phyloP scores from a whole-genome alignment of 768 basidiomycete species.

The Russula brevipes region DNA sequence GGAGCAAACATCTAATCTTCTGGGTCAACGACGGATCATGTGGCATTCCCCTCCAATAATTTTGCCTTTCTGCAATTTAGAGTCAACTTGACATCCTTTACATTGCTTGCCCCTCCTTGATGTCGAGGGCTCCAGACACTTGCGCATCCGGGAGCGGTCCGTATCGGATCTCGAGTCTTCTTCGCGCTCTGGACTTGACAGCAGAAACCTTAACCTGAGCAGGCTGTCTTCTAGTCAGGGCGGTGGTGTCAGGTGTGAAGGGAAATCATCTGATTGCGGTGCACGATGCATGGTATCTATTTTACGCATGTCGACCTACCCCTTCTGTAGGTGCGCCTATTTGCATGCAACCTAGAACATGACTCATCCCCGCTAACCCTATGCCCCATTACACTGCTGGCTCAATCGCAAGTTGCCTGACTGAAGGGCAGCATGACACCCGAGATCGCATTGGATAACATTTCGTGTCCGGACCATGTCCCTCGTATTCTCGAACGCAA shows the following conservation, averaged over 20 bases:
- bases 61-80: neutral
- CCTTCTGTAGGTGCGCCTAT: neutral
- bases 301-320: neutral
- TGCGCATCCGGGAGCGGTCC: neutral
- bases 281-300: neutral
- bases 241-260: neutral
- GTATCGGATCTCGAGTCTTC: neutral
- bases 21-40: neutral
- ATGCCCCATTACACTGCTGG: neutral
- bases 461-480: neutral
- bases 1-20: neutral
- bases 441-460: neutral
- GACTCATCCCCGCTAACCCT: neutral
- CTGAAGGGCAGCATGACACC: too few relatives aligned
- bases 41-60: neutral
- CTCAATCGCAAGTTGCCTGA: neutral
- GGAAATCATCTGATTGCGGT: neutral
- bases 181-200: too few relatives aligned
- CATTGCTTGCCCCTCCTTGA: neutral
- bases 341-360: neutral
- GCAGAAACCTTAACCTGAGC: neutral
- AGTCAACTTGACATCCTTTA: slow-evolving; percentile 3
- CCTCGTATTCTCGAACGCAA: neutral
- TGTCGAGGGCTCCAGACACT: neutral
- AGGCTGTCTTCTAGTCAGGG: neutral